phyloP scores from a whole-genome alignment of 2,329 filamentous ascomycete genomes.

The Trichophyton rubrum region DNA sequence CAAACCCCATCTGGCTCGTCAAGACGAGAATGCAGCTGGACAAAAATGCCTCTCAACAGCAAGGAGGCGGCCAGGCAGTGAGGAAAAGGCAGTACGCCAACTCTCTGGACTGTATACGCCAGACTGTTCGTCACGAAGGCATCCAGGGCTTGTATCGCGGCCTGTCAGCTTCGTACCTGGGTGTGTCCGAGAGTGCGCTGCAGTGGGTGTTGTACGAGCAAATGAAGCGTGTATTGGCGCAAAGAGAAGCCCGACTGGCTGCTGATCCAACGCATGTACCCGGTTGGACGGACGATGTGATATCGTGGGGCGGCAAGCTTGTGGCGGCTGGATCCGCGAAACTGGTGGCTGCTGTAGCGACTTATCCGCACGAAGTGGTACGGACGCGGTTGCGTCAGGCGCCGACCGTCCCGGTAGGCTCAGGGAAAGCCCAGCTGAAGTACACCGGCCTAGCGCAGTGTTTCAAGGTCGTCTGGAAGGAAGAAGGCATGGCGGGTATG shows the following conservation, averaged over 20 bases:
- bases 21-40: constrained; percentile 90
- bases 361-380: constrained; percentile 84
- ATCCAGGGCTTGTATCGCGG: constrained; percentile 75
- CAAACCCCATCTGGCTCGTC: constrained; percentile 92
- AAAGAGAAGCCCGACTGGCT: constrained; percentile 47
- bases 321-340: constrained; percentile 65
- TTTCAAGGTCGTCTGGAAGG: constrained; percentile 74
- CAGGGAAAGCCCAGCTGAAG: constrained; percentile 51
- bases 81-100: constrained; percentile 63
- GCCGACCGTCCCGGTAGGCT: constrained; percentile 53
- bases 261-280: constrained; percentile 47
- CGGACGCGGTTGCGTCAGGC: constrained; percentile 75
- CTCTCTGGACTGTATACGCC: constrained; percentile 72
- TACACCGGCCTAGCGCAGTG: constrained; percentile 84
- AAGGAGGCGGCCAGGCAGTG: too few relatives aligned
- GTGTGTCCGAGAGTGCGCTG: constrained; percentile 76
- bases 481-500: constrained; percentile 73
- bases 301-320: constrained; percentile 59
- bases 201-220: constrained; percentile 95
- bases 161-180: constrained; percentile 80
- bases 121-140: constrained; percentile 71
- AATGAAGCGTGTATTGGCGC: constrained; percentile 63
- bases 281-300: constrained; percentile 42
- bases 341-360: constrained; percentile 67
- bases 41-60: constrained; percentile 36